Evolutionary conservation across 352 stramenopile species (phyloP), one percentile per base, ranked within the genome.

Genomic region (Phytophthora podocarpi): DNA sequence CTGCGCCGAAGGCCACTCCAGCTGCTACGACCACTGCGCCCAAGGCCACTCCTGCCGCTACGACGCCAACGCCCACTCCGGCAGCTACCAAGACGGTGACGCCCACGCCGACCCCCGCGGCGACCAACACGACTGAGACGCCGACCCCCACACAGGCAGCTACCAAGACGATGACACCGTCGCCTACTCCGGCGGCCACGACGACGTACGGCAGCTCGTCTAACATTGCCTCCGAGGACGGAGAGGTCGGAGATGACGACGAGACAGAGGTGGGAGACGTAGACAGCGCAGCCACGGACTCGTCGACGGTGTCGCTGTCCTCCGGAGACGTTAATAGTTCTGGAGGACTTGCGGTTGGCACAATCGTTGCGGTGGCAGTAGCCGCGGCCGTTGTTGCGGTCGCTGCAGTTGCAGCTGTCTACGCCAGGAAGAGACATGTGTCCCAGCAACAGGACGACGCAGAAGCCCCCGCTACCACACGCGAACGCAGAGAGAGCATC

Each of bases 291-390:
- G n/a, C 31, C 6, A 10, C 40, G 24, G 51, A 50, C 2, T 46
- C 57, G 5, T 71, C 66, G 18, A 66, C 28, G 1, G 60, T 67
- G 12, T 52, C 50, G n/a, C 28, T 74, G 21, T 67, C 54, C 0
- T 46, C 66, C 18, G 43, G 39, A 16, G 35, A 67, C 21, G 24
- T 5, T 10, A 24, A 27, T 0, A 30, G 21, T 4, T 42, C 20
- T 10, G 13, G 20, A 2, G 45, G 30, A 16, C 1, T 69, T 6
- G 27, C 35, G 8, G 61, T 21, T 6, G 59, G 49, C 10, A 35
- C 35, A 4, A n/a, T 64, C 23, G 52, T 20, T 5, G 52, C 21
- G 10, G 34, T 69, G 6, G 57, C 55, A 32, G 59, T 43, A 16
- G 53, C 64, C 6, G 47, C 28, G 11, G 59, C 60, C 15, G 28